These are phyloP conservation scores for Sporothrix globosa DNA, from an alignment of 2,329 filamentous ascomycete genomes.

Conservation along the genomic window DNA sequence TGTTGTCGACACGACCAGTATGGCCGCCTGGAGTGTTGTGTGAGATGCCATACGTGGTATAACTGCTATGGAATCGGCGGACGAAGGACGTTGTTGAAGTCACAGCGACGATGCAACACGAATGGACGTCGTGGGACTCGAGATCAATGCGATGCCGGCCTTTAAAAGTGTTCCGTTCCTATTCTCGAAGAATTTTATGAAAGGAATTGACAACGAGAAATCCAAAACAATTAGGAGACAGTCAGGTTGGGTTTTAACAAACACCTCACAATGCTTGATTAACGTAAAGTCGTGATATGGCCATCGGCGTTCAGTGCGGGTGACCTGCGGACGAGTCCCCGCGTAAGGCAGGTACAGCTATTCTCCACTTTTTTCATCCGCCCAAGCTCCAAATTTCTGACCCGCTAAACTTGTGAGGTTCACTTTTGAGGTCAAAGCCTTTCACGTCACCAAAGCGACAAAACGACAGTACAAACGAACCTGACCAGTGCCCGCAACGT, in stretches of 20 bases:
- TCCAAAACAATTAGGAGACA: too few relatives aligned
- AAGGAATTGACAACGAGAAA: not conserved
- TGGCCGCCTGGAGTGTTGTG: conserved; percentile 70
- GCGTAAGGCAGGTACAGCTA: conserved; percentile 9
- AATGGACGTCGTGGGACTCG: not conserved
- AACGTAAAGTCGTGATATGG: not conserved
- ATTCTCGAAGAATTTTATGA: not conserved
- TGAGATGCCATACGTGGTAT: conserved; percentile 44
- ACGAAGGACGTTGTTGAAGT: not conserved
- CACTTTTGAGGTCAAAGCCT: not conserved
- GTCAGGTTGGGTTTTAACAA: too few relatives aligned
- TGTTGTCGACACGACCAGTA: conserved; percentile 90
- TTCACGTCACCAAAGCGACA: not conserved
- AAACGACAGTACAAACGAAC: not conserved
- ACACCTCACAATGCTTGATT: too few relatives aligned
- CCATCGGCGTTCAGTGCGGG: not conserved
- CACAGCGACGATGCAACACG: not conserved
- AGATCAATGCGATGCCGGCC: not conserved
- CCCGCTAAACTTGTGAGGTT: conserved; percentile 24
- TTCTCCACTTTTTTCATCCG: conserved; percentile 29
- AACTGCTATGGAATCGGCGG: not conserved
- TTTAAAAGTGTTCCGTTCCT: too few relatives aligned
- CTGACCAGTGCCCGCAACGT: too few relatives aligned
- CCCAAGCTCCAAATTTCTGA: conserved; percentile 25
- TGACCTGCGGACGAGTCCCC: conserved; percentile 2